phyloP scores from a whole-genome alignment of 352 stramenopile genomes.

The Peronospora farinosa region DNA sequence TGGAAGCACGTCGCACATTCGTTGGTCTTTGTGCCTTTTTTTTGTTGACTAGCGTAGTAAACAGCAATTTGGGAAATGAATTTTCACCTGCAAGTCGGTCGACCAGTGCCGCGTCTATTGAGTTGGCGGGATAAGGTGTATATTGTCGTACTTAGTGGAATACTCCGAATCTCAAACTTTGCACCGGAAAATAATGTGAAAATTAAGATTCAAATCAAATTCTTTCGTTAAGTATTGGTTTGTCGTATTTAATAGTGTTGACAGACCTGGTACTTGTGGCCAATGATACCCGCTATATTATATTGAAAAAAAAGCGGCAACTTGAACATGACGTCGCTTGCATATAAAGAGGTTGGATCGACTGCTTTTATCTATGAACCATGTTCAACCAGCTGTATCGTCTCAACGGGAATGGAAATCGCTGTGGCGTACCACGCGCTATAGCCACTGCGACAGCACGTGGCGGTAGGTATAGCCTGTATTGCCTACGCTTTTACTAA shows the following conservation, averaged over 20 bases:
- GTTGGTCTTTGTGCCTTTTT: neutral
- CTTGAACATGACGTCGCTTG: slow-evolving; percentile 7
- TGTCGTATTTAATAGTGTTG: no score
- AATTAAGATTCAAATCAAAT: slow-evolving; percentile 10
- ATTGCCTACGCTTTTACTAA: neutral
- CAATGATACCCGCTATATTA: neutral
- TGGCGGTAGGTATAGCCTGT: no score
- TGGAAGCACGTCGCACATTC: slow-evolving; percentile 26
- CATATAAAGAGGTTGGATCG: no score
- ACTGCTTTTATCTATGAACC: neutral
- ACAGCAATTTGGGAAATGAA: slow-evolving; percentile 26
- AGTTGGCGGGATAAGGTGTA: slow-evolving; percentile 7
- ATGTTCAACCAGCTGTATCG: neutral
- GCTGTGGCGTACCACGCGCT: no score
- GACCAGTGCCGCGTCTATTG: slow-evolving; percentile 18
- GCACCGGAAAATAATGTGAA: slow-evolving; percentile 5
- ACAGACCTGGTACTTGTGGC: no score
- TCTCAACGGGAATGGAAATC: neutral
- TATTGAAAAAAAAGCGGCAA: slow-evolving; percentile 9
- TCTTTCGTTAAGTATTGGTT: neutral
- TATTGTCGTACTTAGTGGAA: slow-evolving; percentile 11
- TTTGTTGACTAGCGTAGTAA: slow-evolving; percentile 16
- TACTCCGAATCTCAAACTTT: neutral
- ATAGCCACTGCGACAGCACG: no score
- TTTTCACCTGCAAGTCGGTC: neutral